Evolutionary conservation across 495 filamentous ascomycete species (phyloP).

Genomic region (Talaromyces thailandensis): DNA sequence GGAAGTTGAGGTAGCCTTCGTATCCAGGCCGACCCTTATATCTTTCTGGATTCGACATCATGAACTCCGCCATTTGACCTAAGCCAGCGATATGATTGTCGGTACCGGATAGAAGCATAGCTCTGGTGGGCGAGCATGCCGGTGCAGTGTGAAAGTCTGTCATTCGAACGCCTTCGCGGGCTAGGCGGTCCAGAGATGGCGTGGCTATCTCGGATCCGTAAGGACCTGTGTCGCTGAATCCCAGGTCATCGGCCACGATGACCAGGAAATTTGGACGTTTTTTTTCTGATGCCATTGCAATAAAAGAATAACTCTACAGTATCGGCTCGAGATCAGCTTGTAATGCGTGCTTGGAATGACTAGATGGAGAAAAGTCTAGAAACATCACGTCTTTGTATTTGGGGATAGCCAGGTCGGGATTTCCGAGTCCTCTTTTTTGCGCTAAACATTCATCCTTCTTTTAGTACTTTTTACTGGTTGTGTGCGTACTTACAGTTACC

Average conservation of each 20-base stretch:
- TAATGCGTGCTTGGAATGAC: too few relatives aligned
- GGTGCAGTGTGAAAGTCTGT: constrained; percentile 22
- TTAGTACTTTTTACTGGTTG: too few relatives aligned
- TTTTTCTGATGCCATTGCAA: constrained; percentile 5
- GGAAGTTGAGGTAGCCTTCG: constrained; percentile 46
- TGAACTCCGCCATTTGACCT: constrained; percentile 11
- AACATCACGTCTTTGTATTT: too few relatives aligned
- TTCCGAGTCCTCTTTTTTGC: too few relatives aligned
- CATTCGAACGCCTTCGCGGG: constrained; percentile 17
- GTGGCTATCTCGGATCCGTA: constrained; percentile 25
- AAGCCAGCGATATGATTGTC: constrained; percentile 35
- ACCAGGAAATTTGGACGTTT: constrained; percentile 23
- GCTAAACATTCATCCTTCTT: too few relatives aligned
- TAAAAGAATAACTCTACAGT: too few relatives aligned
- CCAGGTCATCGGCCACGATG: constrained; percentile 27
- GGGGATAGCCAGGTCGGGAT: too few relatives aligned
- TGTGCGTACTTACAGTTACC: too few relatives aligned
- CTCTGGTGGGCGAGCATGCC: constrained; percentile 24
- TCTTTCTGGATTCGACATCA: background rate
- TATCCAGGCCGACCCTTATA: constrained; percentile 38
- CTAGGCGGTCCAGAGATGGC: constrained; percentile 19
- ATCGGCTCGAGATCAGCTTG: too few relatives aligned
- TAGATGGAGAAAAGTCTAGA: too few relatives aligned
- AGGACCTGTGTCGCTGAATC: constrained; percentile 18
- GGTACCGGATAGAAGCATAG: constrained; percentile 42